These are phyloP conservation scores for Avena sativa DNA, from an alignment of 176 grass and related monocot species.

Conservation along the genomic window DNA sequence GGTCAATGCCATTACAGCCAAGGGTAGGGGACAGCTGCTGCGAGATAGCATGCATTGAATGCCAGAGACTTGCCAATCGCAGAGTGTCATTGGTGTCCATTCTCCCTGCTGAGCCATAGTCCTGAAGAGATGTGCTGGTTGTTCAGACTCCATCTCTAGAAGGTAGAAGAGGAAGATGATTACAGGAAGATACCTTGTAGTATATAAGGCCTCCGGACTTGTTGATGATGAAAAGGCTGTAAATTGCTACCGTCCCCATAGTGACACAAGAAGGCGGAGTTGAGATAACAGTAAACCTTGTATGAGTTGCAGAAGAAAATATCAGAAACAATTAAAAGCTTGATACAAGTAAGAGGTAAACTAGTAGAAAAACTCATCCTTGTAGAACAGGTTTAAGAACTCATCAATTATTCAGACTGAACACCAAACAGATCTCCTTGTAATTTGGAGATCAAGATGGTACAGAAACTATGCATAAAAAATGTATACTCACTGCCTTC, in stretches of 20 bases:
- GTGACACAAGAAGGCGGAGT: not conserved
- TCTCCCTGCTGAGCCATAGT: constrained; percentile 80
- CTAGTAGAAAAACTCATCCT: not conserved
- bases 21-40: constrained; percentile 82
- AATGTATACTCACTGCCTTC: not conserved
- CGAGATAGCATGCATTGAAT: constrained; percentile 97
- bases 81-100: constrained; percentile 97
- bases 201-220: constrained; percentile 97
- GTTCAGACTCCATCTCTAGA: constrained; percentile 25
- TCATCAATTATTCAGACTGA: not conserved
- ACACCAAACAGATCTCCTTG: not conserved
- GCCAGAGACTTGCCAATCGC: constrained; percentile 92
- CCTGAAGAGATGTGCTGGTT: constrained; percentile 53
- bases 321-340: not conserved
- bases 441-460: not conserved
- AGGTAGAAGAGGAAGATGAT: constrained; percentile 32
- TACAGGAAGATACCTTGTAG: constrained; percentile 70
- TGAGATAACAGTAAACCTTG: not conserved
- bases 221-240: constrained; percentile 98
- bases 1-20: constrained; percentile 85
- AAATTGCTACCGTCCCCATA: constrained; percentile 75
- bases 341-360: not conserved
- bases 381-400: not conserved
- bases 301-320: constrained; percentile 36
- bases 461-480: not conserved